phyloP scores from a whole-genome alignment of 352 stramenopile species.

The Globisporangium emineosum region DNA sequence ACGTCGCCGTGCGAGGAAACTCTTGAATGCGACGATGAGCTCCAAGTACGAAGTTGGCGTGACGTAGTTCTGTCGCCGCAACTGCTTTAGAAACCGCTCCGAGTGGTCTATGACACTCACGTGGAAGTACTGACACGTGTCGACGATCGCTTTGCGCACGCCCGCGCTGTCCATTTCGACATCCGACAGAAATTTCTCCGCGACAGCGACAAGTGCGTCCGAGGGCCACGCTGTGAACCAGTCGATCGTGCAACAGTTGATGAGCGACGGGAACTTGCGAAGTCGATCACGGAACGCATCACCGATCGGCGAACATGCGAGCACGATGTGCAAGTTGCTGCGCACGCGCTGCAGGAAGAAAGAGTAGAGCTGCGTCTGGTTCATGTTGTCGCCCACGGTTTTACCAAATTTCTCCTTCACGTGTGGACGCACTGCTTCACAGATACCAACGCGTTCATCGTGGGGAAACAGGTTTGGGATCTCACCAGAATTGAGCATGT shows the following conservation, averaged over 20 bases:
- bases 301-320: conserved; percentile 94
- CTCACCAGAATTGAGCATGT: conserved; percentile 95
- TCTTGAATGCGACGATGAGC: conserved; percentile 93
- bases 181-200: conserved; percentile 89
- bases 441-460: conserved; percentile 90
- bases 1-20: conserved; percentile 77
- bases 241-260: conserved; percentile 98
- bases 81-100: conserved; percentile 71
- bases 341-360: conserved; percentile 93
- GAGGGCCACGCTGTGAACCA: conserved; percentile 95
- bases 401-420: conserved; percentile 92
- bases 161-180: conserved; percentile 84
- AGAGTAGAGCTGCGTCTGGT: conserved; percentile 83
- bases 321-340: conserved; percentile 92
- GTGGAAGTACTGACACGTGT: conserved; percentile 93
- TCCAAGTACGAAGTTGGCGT: conserved; percentile 95
- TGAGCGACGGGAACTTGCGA: conserved; percentile 94
- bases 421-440: conserved; percentile 86
- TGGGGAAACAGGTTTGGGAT: conserved; percentile 95
- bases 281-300: conserved; percentile 92
- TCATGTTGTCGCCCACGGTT: conserved; percentile 89
- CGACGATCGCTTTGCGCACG: conserved; percentile 82
- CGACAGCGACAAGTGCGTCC: conserved; percentile 92
- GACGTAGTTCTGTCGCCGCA: conserved; percentile 93
- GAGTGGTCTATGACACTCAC: conserved; percentile 86